Evolutionary conservation across 495 filamentous ascomycete species (phyloP).

Genomic region (Penicillium psychrofluorescens): DNA sequence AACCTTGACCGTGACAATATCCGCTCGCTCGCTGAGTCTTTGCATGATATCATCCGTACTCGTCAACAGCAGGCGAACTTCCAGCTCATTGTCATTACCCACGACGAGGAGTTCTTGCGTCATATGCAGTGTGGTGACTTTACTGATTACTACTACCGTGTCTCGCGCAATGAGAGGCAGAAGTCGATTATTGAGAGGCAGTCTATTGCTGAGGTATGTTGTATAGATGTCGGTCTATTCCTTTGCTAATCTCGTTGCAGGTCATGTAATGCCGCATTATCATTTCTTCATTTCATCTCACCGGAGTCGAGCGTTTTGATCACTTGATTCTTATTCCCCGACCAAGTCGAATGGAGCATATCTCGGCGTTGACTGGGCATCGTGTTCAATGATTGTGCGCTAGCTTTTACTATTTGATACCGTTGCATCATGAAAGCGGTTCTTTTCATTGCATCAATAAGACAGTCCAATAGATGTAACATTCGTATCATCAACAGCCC

Average conservation of each 20-base stretch:
- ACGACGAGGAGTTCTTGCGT: constrained; percentile 93
- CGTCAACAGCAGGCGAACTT: constrained; percentile 87
- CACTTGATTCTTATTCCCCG: neutral
- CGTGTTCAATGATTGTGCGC: too few relatives aligned
- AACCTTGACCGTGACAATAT: constrained; percentile 97
- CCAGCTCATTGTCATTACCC: constrained; percentile 96
- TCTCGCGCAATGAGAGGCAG: constrained; percentile 75
- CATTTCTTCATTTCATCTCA: neutral
- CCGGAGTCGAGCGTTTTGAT: neutral
- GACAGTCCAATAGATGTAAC: too few relatives aligned
- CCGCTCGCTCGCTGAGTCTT: constrained; percentile 69
- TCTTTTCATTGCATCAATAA: too few relatives aligned
- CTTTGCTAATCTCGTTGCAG: constrained; percentile 7
- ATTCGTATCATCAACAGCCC: too few relatives aligned
- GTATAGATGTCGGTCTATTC: neutral
- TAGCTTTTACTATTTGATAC: too few relatives aligned
- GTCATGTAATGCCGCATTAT: constrained; percentile 11
- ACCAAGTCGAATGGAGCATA: neutral
- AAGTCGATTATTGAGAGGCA: constrained; percentile 79
- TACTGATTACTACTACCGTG: constrained; percentile 82
- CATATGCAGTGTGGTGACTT: constrained; percentile 95
- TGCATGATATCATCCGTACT: constrained; percentile 81
- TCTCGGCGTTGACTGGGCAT: neutral
- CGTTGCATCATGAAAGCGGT: too few relatives aligned
- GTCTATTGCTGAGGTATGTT: constrained; percentile 51